These are phyloP conservation scores for Pythium aquatile DNA, from an alignment of 352 stramenopile genomes.

Conservation along the genomic window DNA sequence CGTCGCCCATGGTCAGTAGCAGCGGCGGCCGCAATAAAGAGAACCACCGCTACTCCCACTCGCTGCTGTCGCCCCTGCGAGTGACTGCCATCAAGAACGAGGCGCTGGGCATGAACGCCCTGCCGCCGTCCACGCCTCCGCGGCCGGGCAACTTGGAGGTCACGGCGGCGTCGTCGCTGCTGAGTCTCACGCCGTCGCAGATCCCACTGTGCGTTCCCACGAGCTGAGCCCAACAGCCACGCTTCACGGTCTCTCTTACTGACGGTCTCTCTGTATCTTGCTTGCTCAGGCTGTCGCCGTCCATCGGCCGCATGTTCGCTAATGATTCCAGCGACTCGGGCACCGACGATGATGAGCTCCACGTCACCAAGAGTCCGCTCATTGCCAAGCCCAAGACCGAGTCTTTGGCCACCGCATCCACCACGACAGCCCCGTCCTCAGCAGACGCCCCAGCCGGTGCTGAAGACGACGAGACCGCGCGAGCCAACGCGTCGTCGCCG, in stretches of 20 bases:
- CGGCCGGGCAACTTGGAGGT: slow-evolving; percentile 25
- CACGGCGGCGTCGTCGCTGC: slow-evolving; percentile 31
- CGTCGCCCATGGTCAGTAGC: slow-evolving; percentile 14
- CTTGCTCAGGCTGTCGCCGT: slow-evolving; percentile 18
- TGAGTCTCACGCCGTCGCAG: slow-evolving; percentile 32
- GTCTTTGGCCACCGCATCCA: not conserved
- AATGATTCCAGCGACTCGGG: slow-evolving; percentile 11
- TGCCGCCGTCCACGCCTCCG: slow-evolving; percentile 11
- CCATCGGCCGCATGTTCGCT: slow-evolving; percentile 15
- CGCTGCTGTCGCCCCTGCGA: slow-evolving; percentile 16
- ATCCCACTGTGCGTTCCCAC: slow-evolving; percentile 16
- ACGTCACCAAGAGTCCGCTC: not conserved
- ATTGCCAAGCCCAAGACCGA: slow-evolving; percentile 1
- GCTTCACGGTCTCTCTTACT: slow-evolving; percentile 6
- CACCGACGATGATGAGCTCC: slow-evolving; percentile 11
- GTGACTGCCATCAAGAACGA: slow-evolving; percentile 21
- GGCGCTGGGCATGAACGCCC: not conserved
- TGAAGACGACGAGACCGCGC: slow-evolving; percentile 9
- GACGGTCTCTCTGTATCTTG: not conserved
- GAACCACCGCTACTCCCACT: slow-evolving; percentile 17
- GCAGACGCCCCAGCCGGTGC: not conserved
- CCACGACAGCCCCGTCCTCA: not conserved
- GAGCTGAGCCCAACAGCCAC: too few relatives aligned
- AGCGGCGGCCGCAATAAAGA: slow-evolving; percentile 17
- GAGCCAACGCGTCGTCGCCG: slow-evolving; percentile 18